These are phyloP conservation scores for Bonia amplexicaulis DNA, from an alignment of 176 grass and related monocot species.

Conservation along the genomic window DNA sequence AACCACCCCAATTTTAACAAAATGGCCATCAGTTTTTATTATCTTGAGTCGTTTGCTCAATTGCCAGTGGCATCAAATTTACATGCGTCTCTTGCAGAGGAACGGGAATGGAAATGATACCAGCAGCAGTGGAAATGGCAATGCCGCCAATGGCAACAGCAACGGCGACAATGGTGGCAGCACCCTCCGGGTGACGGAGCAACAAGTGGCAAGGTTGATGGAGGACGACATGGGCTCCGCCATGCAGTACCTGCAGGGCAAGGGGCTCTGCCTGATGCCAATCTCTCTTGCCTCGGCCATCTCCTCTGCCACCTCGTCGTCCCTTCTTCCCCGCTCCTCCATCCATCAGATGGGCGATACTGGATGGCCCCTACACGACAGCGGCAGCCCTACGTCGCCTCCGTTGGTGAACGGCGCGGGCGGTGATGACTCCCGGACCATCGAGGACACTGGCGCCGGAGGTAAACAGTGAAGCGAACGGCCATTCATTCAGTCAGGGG, in stretches of 20 bases:
- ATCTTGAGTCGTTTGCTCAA: not conserved
- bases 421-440: not conserved
- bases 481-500: not conserved
- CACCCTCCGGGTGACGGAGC: conserved; percentile 69
- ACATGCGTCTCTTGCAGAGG: conserved; percentile 18
- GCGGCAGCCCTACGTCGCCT: conserved; percentile 3
- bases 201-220: conserved; percentile 86
- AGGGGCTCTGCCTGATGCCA: conserved; percentile 94
- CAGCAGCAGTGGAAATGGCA: conserved; percentile 20
- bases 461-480: conserved; percentile 12
- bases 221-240: conserved; percentile 92
- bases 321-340: conserved; percentile 33
- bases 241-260: conserved; percentile 97
- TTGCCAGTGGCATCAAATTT: not conserved
- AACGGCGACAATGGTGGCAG: conserved; percentile 30
- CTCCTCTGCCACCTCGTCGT: conserved; percentile 58
- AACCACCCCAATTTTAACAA: not conserved
- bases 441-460: not conserved
- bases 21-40: not conserved
- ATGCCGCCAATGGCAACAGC: not conserved
- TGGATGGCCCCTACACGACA: not conserved
- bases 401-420: not conserved
- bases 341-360: not conserved
- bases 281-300: conserved; percentile 82
- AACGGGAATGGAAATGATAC: conserved; percentile 21